These are phyloP conservation scores for Holtermanniella nyarrowii DNA, from an alignment of 768 basidiomycete genomes.

Conservation along the genomic window DNA sequence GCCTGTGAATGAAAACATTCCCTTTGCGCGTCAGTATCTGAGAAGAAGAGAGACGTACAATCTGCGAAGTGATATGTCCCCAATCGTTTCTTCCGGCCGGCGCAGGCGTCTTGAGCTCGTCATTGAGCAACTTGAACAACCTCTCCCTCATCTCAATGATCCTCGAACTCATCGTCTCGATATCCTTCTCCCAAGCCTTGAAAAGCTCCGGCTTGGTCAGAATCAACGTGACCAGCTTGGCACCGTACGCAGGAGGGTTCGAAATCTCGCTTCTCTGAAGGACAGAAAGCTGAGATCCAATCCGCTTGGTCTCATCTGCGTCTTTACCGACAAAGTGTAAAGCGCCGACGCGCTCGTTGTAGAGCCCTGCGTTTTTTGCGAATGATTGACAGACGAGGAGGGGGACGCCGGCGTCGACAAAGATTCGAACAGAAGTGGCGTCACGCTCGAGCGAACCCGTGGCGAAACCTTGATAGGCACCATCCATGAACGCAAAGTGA, in stretches of 20 bases:
- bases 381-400: conserved; percentile 13
- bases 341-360: conserved; percentile 90
- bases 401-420: background rate
- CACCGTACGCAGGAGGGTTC: conserved; percentile 84
- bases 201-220: conserved; percentile 19
- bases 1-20: conserved; percentile 75
- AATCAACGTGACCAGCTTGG: conserved; percentile 44
- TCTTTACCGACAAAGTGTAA: conserved; percentile 70
- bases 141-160: conserved; percentile 81
- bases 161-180: conserved; percentile 75
- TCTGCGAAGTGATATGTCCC: conserved; percentile 84
- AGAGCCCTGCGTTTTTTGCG: conserved; percentile 81
- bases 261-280: conserved; percentile 25
- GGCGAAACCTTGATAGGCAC: conserved; percentile 94
- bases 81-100: conserved; percentile 48
- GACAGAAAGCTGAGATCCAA: conserved; percentile 59
- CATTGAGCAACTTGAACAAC: conserved; percentile 59
- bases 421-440: conserved; percentile 6
- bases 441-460: conserved; percentile 54
- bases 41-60: conserved; percentile 34
- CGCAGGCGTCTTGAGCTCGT: conserved; percentile 67
- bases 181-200: conserved; percentile 47
- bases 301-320: conserved; percentile 37
- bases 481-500: conserved; percentile 88
- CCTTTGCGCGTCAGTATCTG: conserved; percentile 31